These are phyloP conservation scores for Aristolochia fimbriata DNA, from an alignment of 164 flowering plant genomes.

Conservation along the genomic window DNA sequence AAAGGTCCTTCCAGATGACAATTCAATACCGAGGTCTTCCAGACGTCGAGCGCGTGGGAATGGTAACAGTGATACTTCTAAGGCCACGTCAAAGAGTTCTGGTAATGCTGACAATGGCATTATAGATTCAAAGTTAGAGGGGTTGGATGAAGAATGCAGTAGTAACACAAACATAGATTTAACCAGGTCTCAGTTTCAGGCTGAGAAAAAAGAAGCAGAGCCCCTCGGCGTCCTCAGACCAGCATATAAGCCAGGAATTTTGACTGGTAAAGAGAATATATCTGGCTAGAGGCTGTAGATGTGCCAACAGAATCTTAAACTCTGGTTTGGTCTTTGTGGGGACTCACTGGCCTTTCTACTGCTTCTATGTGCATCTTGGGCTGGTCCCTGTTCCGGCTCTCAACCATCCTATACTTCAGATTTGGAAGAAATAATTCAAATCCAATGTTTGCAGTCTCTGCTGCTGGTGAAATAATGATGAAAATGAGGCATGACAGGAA, in stretches of 20 bases:
- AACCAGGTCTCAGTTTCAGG: conserved; percentile 12
- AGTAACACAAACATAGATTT: conserved; percentile 9
- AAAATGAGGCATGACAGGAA: no score
- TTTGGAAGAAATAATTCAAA: neutral
- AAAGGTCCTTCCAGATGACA: neutral
- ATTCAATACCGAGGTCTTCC: conserved; percentile 22
- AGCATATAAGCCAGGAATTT: conserved; percentile 12
- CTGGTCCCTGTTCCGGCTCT: neutral
- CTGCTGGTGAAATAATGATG: neutral
- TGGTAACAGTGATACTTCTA: conserved; percentile 6
- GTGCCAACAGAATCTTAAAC: neutral
- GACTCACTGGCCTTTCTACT: no score
- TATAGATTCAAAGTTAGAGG: conserved; percentile 20
- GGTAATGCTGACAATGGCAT: conserved; percentile 7
- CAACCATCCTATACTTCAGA: neutral
- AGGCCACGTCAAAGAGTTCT: conserved; percentile 7
- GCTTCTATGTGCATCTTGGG: neutral
- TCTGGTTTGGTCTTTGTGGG: neutral
- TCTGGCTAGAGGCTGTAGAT: conserved; percentile 8
- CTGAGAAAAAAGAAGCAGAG: conserved; percentile 15
- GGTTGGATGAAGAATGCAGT: conserved; percentile 17
- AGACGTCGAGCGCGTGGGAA: conserved; percentile 17
- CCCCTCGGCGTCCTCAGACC: conserved; percentile 9
- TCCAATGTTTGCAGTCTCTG: neutral
- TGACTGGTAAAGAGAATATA: conserved; percentile 6